phyloP scores from a whole-genome alignment of 139 green algal genomes.

The Chlorella vulgaris region DNA sequence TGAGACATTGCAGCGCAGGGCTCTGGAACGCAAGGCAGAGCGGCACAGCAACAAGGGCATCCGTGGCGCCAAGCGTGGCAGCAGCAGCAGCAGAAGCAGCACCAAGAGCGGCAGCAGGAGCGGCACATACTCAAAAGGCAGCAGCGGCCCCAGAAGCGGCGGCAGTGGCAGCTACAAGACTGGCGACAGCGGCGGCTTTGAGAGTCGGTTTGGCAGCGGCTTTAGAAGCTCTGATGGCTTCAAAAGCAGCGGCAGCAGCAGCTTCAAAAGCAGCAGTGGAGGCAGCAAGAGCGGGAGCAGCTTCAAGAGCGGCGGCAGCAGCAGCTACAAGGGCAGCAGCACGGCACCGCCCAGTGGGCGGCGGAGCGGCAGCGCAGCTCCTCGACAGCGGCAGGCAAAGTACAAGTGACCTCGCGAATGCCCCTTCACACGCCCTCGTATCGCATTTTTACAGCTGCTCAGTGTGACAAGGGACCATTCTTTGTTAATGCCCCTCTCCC shows the following conservation, averaged over 20 bases:
- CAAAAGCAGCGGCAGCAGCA: background rate
- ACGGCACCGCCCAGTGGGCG: background rate
- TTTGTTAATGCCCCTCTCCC: too few species aligned
- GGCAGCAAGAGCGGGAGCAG: background rate
- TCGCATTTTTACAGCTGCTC: background rate
- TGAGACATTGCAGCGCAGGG: constrained; percentile 42
- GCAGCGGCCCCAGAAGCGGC: background rate
- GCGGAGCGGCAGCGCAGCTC: background rate
- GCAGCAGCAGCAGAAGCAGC: background rate
- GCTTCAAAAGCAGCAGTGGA: background rate
- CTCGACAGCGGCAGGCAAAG: constrained; percentile 6
- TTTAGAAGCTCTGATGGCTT: too few species aligned
- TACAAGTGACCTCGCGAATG: constrained; percentile 8
- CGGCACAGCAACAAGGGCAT: constrained; percentile 25
- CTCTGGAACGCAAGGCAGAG: constrained; percentile 37
- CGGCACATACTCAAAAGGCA: background rate
- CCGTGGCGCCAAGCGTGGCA: constrained; percentile 13
- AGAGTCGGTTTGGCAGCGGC: too few species aligned
- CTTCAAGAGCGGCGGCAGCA: background rate
- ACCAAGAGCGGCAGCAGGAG: constrained; percentile 9
- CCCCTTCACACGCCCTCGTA: background rate
- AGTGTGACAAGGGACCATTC: too few species aligned
- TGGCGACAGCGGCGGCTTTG: too few species aligned
- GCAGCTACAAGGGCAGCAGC: background rate
- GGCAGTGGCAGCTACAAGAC: background rate